Evolutionary conservation across 208 protist genomes (phyloP), one percentile per base, ranked within the genome.

Genomic region (Crithidia sp.): DNA sequence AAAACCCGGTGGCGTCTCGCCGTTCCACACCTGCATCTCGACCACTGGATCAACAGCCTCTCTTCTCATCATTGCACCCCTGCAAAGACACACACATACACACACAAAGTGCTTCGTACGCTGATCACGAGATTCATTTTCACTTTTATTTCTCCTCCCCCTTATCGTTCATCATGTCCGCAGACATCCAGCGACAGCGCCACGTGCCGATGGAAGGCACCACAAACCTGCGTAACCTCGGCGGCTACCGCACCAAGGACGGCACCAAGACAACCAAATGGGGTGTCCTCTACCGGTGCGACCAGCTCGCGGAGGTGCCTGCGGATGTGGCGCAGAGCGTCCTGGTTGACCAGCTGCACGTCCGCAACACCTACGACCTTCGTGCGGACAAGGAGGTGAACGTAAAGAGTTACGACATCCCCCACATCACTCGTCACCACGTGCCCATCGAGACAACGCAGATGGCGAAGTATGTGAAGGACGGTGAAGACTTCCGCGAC

Each of bases 201-300:
- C 70, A 72, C 44, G 59, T 88, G 0, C 49, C 7, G n/a, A 52
- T 83, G n/a, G 65, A 71, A 14, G 83, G 83, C 7, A 70, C 77
- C 2, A 81, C 61, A 37, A 88, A 88, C 68, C 60, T 88, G 19
- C 79, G 83, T 14, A 80, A 85, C 67, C 57, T 85, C 12, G 83
- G 83, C 58, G 80, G 83, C 68, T 85, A 85, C 68, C 55, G 55
- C 40, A 71, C 79, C 3, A 56, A 16, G 4, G 65, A 72, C 44
- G 74, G 80, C 52, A 67, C 64, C 56, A 81, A 80, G 53, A 71
- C 50, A 3, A 76, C 62, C 16, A 82, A 81, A 76, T 81, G 79
- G 80, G 80, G 83, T 28, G 69, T 82, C 6, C 17, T 83, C 57
- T 85, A 85, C 65, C 80, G 83, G 67, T 61, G 76, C 49, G 83